phyloP scores from a whole-genome alignment of 805 yeast species.

The Yarrowia keelungensis region DNA sequence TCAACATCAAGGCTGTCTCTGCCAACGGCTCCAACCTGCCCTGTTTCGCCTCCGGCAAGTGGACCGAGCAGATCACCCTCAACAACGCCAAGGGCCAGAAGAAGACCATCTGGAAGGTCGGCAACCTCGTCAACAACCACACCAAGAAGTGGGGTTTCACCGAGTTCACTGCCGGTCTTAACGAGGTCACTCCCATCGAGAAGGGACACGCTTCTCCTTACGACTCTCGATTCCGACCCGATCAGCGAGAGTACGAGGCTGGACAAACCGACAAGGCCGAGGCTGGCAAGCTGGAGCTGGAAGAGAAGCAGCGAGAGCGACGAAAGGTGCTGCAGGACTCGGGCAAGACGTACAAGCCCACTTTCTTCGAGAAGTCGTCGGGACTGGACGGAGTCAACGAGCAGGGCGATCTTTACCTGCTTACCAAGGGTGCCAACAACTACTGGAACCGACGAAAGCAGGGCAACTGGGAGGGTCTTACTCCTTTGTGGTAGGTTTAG shows the following conservation, averaged over 20 bases:
- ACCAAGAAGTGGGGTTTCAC: slow-evolving; percentile 84
- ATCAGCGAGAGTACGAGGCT: slow-evolving; percentile 71
- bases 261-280: slow-evolving; percentile 80
- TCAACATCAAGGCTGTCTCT: slow-evolving; percentile 50
- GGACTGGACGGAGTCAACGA: slow-evolving; percentile 46
- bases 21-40: slow-evolving; percentile 48
- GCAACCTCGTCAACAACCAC: slow-evolving; percentile 64
- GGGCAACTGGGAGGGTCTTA: slow-evolving; percentile 47
- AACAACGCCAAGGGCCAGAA: slow-evolving; percentile 49
- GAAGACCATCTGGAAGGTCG: slow-evolving; percentile 70
- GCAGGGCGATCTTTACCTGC: slow-evolving; percentile 58
- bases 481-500: slow-evolving; percentile 40
- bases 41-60: slow-evolving; percentile 62
- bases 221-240: slow-evolving; percentile 91
- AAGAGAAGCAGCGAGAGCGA: slow-evolving; percentile 79
- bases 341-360: slow-evolving; percentile 59
- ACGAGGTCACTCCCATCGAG: slow-evolving; percentile 79
- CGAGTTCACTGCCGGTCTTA: slow-evolving; percentile 77
- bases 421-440: slow-evolving; percentile 59
- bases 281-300: slow-evolving; percentile 66
- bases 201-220: slow-evolving; percentile 72
- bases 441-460: slow-evolving; percentile 82
- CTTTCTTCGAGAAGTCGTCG: slow-evolving; percentile 63
- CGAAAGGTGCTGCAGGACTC: slow-evolving; percentile 63
- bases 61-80: slow-evolving; percentile 75